These are phyloP conservation scores for Podaxis sp. DNA, from an alignment of 768 basidiomycete species.

Conservation along the genomic window DNA sequence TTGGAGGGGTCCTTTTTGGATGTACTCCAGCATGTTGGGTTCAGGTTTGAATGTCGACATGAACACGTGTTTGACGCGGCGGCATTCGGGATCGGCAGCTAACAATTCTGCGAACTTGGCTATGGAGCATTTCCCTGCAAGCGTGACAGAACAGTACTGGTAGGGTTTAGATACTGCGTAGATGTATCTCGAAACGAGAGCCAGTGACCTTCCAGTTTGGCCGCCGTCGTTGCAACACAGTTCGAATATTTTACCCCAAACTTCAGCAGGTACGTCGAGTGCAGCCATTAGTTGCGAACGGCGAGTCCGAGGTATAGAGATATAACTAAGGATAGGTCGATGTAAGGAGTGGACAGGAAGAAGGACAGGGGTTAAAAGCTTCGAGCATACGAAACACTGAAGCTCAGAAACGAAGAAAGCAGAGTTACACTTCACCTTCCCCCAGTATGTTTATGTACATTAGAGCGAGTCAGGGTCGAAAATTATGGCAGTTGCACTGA, in stretches of 20 bases:
- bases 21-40: background rate
- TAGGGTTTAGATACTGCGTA: slow-evolving; percentile 14
- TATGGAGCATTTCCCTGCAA: slow-evolving; percentile 7
- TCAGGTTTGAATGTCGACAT: slow-evolving; percentile 11
- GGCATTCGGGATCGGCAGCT: slow-evolving; percentile 3
- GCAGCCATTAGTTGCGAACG: slow-evolving; percentile 5
- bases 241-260: slow-evolving; percentile 17
- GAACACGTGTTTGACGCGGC: slow-evolving; percentile 15
- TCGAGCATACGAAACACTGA: background rate
- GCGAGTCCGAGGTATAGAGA: background rate
- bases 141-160: slow-evolving; percentile 11
- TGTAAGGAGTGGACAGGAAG: background rate
- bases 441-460: background rate
- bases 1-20: background rate
- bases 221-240: slow-evolving; percentile 15
- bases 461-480: background rate
- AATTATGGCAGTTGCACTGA: background rate
- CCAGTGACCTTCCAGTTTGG: slow-evolving; percentile 16
- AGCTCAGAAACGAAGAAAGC: background rate
- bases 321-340: background rate
- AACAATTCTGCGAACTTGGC: slow-evolving; percentile 9
- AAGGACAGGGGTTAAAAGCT: background rate
- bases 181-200: slow-evolving; percentile 13
- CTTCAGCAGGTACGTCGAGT: slow-evolving; percentile 10
- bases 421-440: background rate